phyloP scores from a whole-genome alignment of 2,329 filamentous ascomycete species.

The Escovopsis sp. region DNA sequence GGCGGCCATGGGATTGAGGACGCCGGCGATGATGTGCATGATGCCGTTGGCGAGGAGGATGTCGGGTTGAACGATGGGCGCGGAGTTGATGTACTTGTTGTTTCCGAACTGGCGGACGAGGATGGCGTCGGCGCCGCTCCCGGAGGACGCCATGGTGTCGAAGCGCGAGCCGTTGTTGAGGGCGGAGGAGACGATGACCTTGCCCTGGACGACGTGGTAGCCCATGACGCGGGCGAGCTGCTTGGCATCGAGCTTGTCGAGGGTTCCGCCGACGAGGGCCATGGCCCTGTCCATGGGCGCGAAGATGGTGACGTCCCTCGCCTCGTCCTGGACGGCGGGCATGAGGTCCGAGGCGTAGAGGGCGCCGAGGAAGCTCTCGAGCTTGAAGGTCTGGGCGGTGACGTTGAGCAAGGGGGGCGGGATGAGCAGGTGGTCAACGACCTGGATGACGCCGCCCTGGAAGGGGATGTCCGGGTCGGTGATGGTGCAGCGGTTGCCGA shows the following conservation, averaged over 20 bases:
- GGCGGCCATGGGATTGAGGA: constrained; percentile 29
- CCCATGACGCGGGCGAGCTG: constrained; percentile 38
- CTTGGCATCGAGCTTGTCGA: constrained; percentile 29
- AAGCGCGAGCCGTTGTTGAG: constrained; percentile 19
- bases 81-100: constrained; percentile 37
- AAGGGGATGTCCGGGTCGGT: constrained; percentile 30
- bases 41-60: constrained; percentile 43
- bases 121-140: constrained; percentile 19
- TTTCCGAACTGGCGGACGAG: constrained; percentile 25
- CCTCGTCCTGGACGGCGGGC: constrained; percentile 24
- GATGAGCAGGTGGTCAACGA: constrained; percentile 36
- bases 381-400: constrained; percentile 32
- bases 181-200: constrained; percentile 34
- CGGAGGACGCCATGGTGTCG: constrained; percentile 25
- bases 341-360: constrained; percentile 19
- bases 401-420: constrained; percentile 33
- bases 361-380: constrained; percentile 24
- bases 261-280: constrained; percentile 36
- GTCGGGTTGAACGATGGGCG: constrained; percentile 36
- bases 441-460: constrained; percentile 34
- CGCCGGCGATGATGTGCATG: constrained; percentile 41
- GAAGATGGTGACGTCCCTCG: constrained; percentile 43
- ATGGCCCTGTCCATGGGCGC: constrained; percentile 48
- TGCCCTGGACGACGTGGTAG: constrained; percentile 50
- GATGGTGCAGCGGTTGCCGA: constrained; percentile 29